A percentile compares a stretch with the other conserved stretches of the same genome.
These are phyloP conservation scores for Erodium maritimum DNA, from an alignment of 345 rosid genomes.

Conservation along the genomic window DNA sequence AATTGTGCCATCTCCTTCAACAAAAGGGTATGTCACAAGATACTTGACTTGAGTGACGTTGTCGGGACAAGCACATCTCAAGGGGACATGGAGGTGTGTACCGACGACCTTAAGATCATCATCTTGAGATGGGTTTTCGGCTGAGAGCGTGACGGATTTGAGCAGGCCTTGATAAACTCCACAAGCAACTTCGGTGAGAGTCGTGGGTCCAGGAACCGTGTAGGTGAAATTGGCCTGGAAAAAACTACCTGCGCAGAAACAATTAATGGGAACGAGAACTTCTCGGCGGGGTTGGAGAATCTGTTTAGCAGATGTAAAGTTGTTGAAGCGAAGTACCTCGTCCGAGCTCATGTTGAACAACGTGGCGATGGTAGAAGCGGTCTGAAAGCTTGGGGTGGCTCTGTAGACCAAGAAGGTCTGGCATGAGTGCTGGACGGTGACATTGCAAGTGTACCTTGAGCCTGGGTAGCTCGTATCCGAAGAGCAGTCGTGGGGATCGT, in stretches of 20 bases:
- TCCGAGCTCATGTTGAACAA: constrained; percentile 21
- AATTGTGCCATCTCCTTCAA: constrained; percentile 24
- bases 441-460: constrained; percentile 37
- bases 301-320: constrained; percentile 11
- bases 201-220: constrained; percentile 11
- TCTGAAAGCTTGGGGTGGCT: constrained; percentile 22
- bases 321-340: constrained; percentile 20
- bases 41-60: constrained; percentile 14
- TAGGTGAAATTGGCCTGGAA: constrained; percentile 23
- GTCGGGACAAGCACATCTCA: constrained; percentile 53
- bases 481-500: constrained; percentile 31
- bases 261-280: constrained; percentile 30
- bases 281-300: constrained; percentile 29
- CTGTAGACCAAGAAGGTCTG: constrained; percentile 36
- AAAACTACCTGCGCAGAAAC: constrained; percentile 27
- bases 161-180: constrained; percentile 33
- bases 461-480: constrained; percentile 17
- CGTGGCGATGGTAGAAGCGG: constrained; percentile 18
- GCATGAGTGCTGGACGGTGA: constrained; percentile 13
- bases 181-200: constrained; percentile 27
- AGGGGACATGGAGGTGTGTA: constrained; percentile 23
- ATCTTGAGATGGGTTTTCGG: constrained; percentile 18
- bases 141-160: constrained; percentile 16
- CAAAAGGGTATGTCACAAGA: constrained; percentile 39
- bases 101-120: constrained; percentile 10